Evolutionary conservation across 768 basidiomycete species (phyloP).

Genomic region (Sporobolomyces phaffii): DNA sequence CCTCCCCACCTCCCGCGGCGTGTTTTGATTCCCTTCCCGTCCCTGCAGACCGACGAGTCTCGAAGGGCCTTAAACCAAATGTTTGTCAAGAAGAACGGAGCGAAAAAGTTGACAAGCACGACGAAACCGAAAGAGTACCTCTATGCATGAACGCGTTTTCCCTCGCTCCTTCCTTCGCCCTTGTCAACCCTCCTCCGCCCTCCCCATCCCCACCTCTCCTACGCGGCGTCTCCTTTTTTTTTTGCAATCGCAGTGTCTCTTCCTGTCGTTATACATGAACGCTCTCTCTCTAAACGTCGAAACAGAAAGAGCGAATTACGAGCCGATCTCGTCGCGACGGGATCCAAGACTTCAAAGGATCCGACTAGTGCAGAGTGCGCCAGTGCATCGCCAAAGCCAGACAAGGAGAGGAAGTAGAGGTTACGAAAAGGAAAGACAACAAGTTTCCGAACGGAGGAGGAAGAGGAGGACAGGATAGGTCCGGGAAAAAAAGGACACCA

Average conservation of each 20-base stretch:
- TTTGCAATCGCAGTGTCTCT: conserved; percentile 1
- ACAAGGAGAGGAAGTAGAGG: no score
- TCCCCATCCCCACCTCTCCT: background rate
- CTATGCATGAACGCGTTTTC: background rate
- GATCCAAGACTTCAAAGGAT: no score
- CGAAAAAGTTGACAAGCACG: conserved; percentile 13
- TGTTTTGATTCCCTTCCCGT: background rate
- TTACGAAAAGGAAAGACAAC: background rate
- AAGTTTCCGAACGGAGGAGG: no score
- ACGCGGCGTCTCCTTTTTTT: background rate
- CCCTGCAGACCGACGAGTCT: conserved; percentile 18
- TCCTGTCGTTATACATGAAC: background rate
- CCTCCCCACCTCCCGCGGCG: no score
- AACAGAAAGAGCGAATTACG: no score
- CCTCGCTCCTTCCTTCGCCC: no score
- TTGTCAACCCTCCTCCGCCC: background rate
- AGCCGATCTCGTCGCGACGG: no score
- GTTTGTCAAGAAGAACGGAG: conserved; percentile 1
- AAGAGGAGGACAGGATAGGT: background rate
- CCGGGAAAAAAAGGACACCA: no score
- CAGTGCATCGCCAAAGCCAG: no score
- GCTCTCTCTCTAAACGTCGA: no score
- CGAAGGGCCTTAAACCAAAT: conserved; percentile 21
- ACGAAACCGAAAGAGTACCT: conserved; percentile 34
- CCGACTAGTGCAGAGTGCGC: no score